Percentiles rank a stretch among this genome's conserved stretches.
Conservation (phyloP, 2,329 filamentous ascomycete species). For the Penicillium brevicompactum region DNA sequence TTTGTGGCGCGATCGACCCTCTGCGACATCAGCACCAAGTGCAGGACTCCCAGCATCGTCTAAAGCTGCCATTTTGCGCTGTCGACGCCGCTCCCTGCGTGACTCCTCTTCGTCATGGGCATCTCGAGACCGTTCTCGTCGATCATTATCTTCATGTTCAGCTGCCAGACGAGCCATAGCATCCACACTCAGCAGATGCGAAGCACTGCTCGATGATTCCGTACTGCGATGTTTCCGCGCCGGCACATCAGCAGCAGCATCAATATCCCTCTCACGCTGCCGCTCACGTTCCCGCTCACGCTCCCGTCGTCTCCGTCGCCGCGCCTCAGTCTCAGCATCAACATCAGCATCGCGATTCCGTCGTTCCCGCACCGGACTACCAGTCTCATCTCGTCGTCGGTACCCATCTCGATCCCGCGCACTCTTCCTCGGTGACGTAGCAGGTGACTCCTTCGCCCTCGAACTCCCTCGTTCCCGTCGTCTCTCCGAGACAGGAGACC, state of each 20-base stretch:
- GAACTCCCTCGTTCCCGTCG: conserved; percentile 23
- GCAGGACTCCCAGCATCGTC: conserved; percentile 18
- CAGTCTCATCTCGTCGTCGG: conserved; percentile 30
- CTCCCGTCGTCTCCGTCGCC: conserved; percentile 30
- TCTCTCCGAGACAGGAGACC: conserved; percentile 19
- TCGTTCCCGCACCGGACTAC: conserved; percentile 29
- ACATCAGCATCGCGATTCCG: conserved; percentile 20
- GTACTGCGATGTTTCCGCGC: conserved; percentile 43
- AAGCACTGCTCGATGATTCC: conserved; percentile 46
- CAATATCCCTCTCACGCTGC: conserved; percentile 12
- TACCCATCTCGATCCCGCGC: conserved; percentile 37
- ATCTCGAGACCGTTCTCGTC: conserved; percentile 47
- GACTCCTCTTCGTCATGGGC: conserved; percentile 37
- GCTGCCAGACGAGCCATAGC: conserved; percentile 69
- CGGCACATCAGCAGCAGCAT: conserved; percentile 16
- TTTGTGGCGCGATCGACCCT: conserved; percentile 41
- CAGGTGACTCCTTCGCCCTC: conserved; percentile 40
- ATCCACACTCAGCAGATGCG: conserved; percentile 51
- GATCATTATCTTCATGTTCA: conserved; percentile 59
- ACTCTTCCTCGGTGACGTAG: conserved; percentile 39
- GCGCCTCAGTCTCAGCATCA: conserved; percentile 27
- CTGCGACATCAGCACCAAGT: conserved; percentile 20
- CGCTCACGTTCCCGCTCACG: conserved; percentile 15
- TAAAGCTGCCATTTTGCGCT: conserved; percentile 30
- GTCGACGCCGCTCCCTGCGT: conserved; percentile 28